These are phyloP conservation scores for Bacidia rubella DNA, from an alignment of 495 filamentous ascomycete genomes.

Conservation along the genomic window DNA sequence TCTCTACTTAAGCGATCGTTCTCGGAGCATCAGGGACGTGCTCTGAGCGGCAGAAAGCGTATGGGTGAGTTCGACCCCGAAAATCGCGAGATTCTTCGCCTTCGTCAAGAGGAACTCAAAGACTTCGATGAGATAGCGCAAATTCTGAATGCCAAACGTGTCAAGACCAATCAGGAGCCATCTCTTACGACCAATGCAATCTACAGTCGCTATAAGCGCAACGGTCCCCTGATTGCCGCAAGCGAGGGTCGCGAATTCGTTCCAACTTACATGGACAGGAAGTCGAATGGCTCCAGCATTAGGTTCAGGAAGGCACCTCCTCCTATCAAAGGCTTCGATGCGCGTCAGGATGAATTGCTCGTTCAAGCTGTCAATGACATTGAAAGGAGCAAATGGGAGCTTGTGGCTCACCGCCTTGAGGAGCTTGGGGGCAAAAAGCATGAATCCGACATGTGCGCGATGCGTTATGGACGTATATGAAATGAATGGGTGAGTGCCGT, in stretches of 20 bases:
- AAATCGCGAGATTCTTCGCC: slow-evolving; percentile 19
- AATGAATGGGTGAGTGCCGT: no score
- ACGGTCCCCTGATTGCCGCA: slow-evolving; percentile 17
- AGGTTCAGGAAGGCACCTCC: neutral
- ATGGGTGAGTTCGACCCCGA: slow-evolving; percentile 17
- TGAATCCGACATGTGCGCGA: slow-evolving; percentile 9
- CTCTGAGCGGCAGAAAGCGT: neutral
- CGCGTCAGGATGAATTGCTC: slow-evolving; percentile 9
- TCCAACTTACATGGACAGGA: neutral
- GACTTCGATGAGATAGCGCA: slow-evolving; percentile 18
- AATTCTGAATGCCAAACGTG: slow-evolving; percentile 18
- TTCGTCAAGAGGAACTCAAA: slow-evolving; percentile 15
- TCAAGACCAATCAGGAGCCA: slow-evolving; percentile 7
- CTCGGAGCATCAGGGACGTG: neutral
- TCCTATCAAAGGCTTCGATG: slow-evolving; percentile 5
- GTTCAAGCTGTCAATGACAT: slow-evolving; percentile 9
- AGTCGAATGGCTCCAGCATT: neutral
- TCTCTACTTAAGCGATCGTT: neutral
- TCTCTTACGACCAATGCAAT: slow-evolving; percentile 18
- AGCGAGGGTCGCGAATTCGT: slow-evolving; percentile 14
- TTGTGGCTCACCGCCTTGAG: slow-evolving; percentile 11
- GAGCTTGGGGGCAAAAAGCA: slow-evolving; percentile 4
- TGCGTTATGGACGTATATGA: slow-evolving; percentile 6
- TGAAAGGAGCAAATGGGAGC: slow-evolving; percentile 7
- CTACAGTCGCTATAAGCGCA: slow-evolving; percentile 24